These are phyloP conservation scores for Lichtheimia ramosa DNA, from an alignment of 371 early-diverging fungal species.

Conservation along the genomic window DNA sequence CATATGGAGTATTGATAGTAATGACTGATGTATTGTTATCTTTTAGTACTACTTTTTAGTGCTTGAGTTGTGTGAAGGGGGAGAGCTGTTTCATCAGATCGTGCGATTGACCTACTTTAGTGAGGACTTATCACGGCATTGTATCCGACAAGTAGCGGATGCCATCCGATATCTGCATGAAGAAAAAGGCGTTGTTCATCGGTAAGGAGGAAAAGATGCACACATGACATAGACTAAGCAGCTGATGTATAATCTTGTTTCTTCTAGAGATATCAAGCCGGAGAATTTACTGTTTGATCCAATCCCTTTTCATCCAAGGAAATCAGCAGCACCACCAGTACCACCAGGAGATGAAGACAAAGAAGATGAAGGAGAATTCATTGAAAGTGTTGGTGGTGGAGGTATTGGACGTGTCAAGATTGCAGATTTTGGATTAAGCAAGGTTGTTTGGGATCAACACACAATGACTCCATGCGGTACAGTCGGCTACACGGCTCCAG, in stretches of 20 bases:
- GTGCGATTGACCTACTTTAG: slow-evolving; percentile 80
- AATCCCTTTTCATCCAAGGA: slow-evolving; percentile 49
- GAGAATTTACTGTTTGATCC: slow-evolving; percentile 90
- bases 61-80: slow-evolving; percentile 80
- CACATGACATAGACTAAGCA: neutral
- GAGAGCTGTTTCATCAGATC: slow-evolving; percentile 86
- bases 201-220: slow-evolving; percentile 44
- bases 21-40: neutral
- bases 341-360: slow-evolving; percentile 35
- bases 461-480: slow-evolving; percentile 81
- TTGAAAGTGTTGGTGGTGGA: slow-evolving; percentile 60
- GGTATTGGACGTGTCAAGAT: slow-evolving; percentile 71
- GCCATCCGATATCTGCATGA: slow-evolving; percentile 89
- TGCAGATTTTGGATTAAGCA: slow-evolving; percentile 73
- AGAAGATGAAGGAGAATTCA: slow-evolving; percentile 58
- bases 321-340: slow-evolving; percentile 5
- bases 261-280: slow-evolving; percentile 87
- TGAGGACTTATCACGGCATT: slow-evolving; percentile 76
- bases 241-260: slow-evolving; percentile 75
- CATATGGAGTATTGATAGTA: neutral
- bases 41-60: slow-evolving; percentile 65
- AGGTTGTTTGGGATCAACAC: slow-evolving; percentile 64
- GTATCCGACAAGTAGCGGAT: slow-evolving; percentile 85
- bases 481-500: slow-evolving; percentile 80
- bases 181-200: slow-evolving; percentile 86